Base-by-base conservation (phyloP, 176 grass and related monocot species). In the Cymbopogon citratus region DNA sequence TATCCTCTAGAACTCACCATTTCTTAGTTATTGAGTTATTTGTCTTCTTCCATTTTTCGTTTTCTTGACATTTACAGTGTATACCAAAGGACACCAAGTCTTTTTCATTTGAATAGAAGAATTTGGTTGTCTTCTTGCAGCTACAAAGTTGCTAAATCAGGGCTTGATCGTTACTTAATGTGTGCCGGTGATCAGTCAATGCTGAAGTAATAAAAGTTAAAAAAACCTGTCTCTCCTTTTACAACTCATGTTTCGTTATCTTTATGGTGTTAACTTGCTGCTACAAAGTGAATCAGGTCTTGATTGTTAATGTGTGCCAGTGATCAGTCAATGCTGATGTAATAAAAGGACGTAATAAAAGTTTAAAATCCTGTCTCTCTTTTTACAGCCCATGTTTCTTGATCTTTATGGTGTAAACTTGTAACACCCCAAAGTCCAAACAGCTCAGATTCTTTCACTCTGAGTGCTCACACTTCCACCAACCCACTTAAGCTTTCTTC, bases 141-240 rank as follows among this genome's bases (percentile, higher is more conserved):
- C 82, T 85, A 76, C 16, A 65, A 34, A 71, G 25, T 81, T 75
- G 70, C 44, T 45, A 83, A 31, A 83, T 45, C 44, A 36, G 19
- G 64, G 56, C 29, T 65, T 34, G 43, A 11, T 46, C 27, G 3
- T 66, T 56, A 43, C 29, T 64, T 33, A 72, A 73, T 78, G 27
- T 73, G 25, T 28, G 69, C 5, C 15, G 6, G n/a, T 0, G 3
- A 44, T 26, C 45, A 57, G 39, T 64, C 21, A 76, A 77, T 81
- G 4, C 24, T 26, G 14, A 76, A 76, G 33, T 31, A 54, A 62
- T 51, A 38, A 25, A 24, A 69, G 14, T 74, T 56, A 74, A 28
- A 67, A 67, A 74, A 11, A 38, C 56, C 33, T 16, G 40, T 9
- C 38, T 39, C 2, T 63, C 43, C 36, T 0, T 67, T 87, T 38